Base-by-base conservation (phyloP, 2,329 filamentous ascomycete species). In the Fusarium haematococcum region DNA sequence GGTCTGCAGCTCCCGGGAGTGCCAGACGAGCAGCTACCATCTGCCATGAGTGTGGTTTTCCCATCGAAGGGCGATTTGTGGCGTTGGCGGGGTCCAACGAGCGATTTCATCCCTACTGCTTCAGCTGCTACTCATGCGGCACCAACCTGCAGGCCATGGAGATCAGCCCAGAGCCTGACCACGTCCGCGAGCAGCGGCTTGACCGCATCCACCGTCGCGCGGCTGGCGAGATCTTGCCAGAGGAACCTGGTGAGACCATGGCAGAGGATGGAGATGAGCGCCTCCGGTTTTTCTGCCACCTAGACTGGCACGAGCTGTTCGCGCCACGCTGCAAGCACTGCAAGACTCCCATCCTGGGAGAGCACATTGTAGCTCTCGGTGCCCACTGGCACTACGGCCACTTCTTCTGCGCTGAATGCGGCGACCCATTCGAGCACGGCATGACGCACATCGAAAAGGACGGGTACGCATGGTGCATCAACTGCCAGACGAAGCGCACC, bases 351-450 rank as follows among this genome's bases (percentile, higher is more conserved):
- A 99, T 99, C 79, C 92, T 98, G 76, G 95, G 95, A 48, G 95
- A 98, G 83, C 95, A 98, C 76, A 92, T 98, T 35, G 92, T 98
- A 16, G 97, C 97, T 2, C 94, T 97, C 66, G 97, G 97, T 1
- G 91, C 92, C n/a, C 95, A 98, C 84, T 99, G 95, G 94, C 97
- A 99, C 82, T 94, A 94, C 63, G 97, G 97, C 0, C 97, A 99
- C 84, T 99, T 99, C 86, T 99, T 99, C 89, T 99, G 97, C 81
- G 97, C 97, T 48, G 95, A 99, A 87, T 99, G 97, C 81, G 97
- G 97, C 76, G 96, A 99, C 85, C 96, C 97, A 0, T 99, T 99
- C 81, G 94, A 88, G 75, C 87, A 88, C 57, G 90, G 89, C 69
- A 89, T 88, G 84, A 92, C 90, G 54, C 91, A 92, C 79, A 92